Conservation (phyloP, 331 rosid species). For the Prunus yedoensis region DNA sequence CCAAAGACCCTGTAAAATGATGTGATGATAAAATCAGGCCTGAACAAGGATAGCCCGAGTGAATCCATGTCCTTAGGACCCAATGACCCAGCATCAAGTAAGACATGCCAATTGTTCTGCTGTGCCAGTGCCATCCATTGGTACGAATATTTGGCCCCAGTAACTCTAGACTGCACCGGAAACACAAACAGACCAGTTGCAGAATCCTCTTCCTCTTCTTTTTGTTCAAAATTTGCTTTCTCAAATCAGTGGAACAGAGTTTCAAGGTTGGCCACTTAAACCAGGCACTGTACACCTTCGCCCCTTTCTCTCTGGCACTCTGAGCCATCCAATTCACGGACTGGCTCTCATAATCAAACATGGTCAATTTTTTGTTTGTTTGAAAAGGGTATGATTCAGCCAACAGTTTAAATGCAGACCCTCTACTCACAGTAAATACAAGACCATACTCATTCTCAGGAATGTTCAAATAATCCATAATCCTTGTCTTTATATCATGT, state of each 20-base stretch:
- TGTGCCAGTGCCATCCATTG: conserved; percentile 99
- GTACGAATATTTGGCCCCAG: conserved; percentile 92
- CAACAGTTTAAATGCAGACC: conserved; percentile 83
- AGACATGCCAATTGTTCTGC: conserved; percentile 97
- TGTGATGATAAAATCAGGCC: conserved; percentile 92
- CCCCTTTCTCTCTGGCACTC: conserved; percentile 89
- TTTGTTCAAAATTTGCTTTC: conserved; percentile 84
- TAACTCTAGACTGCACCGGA: conserved; percentile 96
- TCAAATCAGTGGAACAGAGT: conserved; percentile 90
- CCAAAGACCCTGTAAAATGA: conserved; percentile 97
- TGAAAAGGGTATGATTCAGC: conserved; percentile 93
- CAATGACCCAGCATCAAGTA: conserved; percentile 93
- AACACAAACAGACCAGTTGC: conserved; percentile 90
- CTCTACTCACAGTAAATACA: conserved; percentile 95
- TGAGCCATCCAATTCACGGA: conserved; percentile 95
- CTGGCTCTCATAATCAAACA: conserved; percentile 98
- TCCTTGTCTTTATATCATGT: conserved; percentile 75
- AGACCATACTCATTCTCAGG: conserved; percentile 96
- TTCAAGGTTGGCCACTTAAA: conserved; percentile 96
- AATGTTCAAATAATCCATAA: conserved; percentile 92
- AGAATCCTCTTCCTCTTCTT: conserved; percentile 85
- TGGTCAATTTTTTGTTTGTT: conserved; percentile 83
- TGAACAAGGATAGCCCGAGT: conserved; percentile 84
- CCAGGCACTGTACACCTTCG: conserved; percentile 88
- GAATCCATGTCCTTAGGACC: conserved; percentile 99